Evolutionary conservation across 352 stramenopile genomes (phyloP).

Genomic region (Globisporangium spinosum): DNA sequence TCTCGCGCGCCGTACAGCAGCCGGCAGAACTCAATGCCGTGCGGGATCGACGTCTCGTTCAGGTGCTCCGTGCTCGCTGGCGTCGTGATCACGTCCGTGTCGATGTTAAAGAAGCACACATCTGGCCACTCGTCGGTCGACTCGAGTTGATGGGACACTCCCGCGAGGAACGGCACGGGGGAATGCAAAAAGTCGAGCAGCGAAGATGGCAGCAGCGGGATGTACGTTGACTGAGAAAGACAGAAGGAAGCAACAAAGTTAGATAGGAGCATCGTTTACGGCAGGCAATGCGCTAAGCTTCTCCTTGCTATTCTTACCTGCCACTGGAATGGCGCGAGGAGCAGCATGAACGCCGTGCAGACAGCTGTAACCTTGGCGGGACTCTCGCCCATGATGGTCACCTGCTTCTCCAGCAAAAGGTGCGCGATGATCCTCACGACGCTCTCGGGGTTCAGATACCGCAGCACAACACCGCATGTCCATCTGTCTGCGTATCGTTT

Average conservation of each 20-base stretch:
- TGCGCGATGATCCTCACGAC: constrained; percentile 68
- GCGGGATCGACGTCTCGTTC: constrained; percentile 44
- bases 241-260: not conserved
- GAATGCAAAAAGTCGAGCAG: constrained; percentile 83
- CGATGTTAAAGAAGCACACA: constrained; percentile 83
- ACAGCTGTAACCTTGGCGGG: constrained; percentile 63
- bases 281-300: not conserved
- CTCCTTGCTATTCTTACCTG: constrained; percentile 27
- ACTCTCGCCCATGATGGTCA: constrained; percentile 71
- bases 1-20: constrained; percentile 54
- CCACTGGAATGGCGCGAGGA: constrained; percentile 83
- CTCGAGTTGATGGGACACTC: constrained; percentile 46
- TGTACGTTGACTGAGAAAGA: constrained; percentile 66
- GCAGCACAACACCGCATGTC: constrained; percentile 63
- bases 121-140: constrained; percentile 77
- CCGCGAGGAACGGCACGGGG: constrained; percentile 74
- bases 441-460: constrained; percentile 48
- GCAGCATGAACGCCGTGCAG: constrained; percentile 61
- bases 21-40: constrained; percentile 54
- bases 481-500: constrained; percentile 69
- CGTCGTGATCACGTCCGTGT: constrained; percentile 45
- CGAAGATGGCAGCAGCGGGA: constrained; percentile 65
- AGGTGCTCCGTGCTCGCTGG: constrained; percentile 45
- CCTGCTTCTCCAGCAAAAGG: constrained; percentile 78
- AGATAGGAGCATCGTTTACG: not conserved